phyloP scores from a whole-genome alignment of 768 basidiomycete species.

The Leccinum incarnatum region DNA sequence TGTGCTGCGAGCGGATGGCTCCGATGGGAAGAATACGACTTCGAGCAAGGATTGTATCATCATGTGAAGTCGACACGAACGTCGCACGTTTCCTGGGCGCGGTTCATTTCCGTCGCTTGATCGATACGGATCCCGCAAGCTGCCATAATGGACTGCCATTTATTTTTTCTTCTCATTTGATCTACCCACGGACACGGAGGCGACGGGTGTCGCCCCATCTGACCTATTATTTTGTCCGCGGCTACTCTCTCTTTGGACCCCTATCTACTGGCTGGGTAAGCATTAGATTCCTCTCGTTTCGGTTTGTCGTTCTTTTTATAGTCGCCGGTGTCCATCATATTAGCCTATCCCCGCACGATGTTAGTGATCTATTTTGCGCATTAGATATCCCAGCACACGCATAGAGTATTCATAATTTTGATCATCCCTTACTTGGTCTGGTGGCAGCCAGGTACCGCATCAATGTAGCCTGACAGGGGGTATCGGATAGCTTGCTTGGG shows the following conservation, averaged over 20 bases:
- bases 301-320: slow-evolving; percentile 7
- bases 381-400: slow-evolving; percentile 20
- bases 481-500: background rate
- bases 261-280: slow-evolving; percentile 5
- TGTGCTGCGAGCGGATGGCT: slow-evolving; percentile 50
- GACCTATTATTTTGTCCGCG: background rate
- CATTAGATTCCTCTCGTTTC: background rate
- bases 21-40: slow-evolving; percentile 46
- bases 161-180: background rate
- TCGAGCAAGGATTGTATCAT: slow-evolving; percentile 79
- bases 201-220: slow-evolving; percentile 1
- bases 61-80: slow-evolving; percentile 55
- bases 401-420: slow-evolving; percentile 17
- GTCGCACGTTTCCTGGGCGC: slow-evolving; percentile 5
- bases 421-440: background rate
- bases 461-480: background rate
- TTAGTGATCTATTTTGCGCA: slow-evolving; percentile 17
- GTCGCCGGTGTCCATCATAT: background rate
- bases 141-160: background rate
- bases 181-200: slow-evolving; percentile 19
- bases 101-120: slow-evolving; percentile 15
- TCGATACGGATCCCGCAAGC: background rate
- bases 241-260: slow-evolving; percentile 4
- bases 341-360: slow-evolving; percentile 6
- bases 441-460: background rate